Base-by-base conservation (phyloP, 2,329 filamentous ascomycete species). In the Dothistroma septosporum region DNA sequence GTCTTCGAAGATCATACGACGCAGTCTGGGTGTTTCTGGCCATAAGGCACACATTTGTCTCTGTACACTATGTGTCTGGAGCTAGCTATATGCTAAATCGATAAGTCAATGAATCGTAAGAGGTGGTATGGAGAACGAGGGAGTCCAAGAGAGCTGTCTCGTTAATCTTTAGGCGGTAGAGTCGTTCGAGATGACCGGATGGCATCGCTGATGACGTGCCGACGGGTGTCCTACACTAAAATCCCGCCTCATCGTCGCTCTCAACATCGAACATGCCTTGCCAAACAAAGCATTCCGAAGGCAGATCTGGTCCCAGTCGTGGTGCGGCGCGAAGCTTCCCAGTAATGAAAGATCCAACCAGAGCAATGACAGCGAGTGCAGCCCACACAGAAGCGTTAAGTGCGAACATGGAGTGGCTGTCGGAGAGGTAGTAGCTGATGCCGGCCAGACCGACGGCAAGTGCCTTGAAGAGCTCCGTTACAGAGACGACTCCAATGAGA, bases 211-310 rank as follows among this genome's bases (percentile, higher is more conserved):
- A 28, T 6, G 24, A 28, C 24, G 6, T 28, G 24, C 24, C 2
- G 24, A 28, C 24, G 24, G 24, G 24, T 28, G 24, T 28, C 6
- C 24, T 6, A 28, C 24, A 11, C 31, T 31, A 69, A 33, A 68
- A 65, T 10, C 63, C 64, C 7, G 55, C 47, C 19, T 71, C 68
- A 28, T 64, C 63, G 21, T 68, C 69, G 41, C 65, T 65, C 67
- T 76, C 76, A 16, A 73, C 74, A 61, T 81, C 79, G 58, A 79
- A 81, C 73, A 79, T 53, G 71, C 77, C 72, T 76, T 78, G 77
- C 79, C 80, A 73, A 71, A 76, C 35, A 75, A 73, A 46, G 75
- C 76, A 67, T 74, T 76, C 60, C 68, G 75, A 53, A 67, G 76
- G 65, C 74, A 80, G 63, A 61, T 81, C 79, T 52, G 73, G 73